Evolutionary conservation across 2,329 filamentous ascomycete genomes (phyloP), one percentile per base, ranked within the genome.

Genomic region (Fusarium protoensiforme): DNA sequence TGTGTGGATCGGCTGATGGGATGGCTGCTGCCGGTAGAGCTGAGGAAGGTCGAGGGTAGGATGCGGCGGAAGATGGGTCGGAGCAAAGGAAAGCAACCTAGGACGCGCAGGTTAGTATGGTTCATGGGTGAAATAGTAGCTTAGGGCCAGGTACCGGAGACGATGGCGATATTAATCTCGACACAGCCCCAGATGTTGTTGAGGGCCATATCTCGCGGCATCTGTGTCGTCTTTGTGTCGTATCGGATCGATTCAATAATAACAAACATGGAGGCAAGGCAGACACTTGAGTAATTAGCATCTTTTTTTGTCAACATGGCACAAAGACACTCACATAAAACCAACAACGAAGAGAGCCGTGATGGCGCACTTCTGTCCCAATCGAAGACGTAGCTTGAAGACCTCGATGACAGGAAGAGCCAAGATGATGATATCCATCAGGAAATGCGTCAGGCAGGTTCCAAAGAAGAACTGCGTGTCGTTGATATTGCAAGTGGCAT

Each of bases 371-470:
- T 80, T 81, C 35, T 81, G 80, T 2, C 73, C 69, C 1, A 73
- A 61, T 0, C 73, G 78, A 11, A 82, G 73, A 16, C 77, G 67
- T 8, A 83, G 71, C 22, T 79, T 79, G 8, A 75, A 71, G 0
- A 83, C 77, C 67, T 83, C 79, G 20, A 81, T 66, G 0, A 80
- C 57, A 0, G 81, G 81, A 5, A 83, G 63, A 1, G 68, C 62
- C 20, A 83, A 60, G 14, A 83, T 82, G 4, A 73, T 62, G 7
- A 82, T 35, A 24, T 83, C 82, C 20, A 83, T 75, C 3, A 80
- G 4, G 8, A 80, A 73, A 59, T 83, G 82, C 0, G 77, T 77
- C 2, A 81, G 61, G 3, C 80, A 76, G 0, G 80, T 81, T 2
- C 79, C 79, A 27, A 81, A 79, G 60, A 82, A 81, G 62, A 80